These are phyloP conservation scores for Monosporascus sp. DNA, from an alignment of 2,329 filamentous ascomycete species.

Conservation along the genomic window DNA sequence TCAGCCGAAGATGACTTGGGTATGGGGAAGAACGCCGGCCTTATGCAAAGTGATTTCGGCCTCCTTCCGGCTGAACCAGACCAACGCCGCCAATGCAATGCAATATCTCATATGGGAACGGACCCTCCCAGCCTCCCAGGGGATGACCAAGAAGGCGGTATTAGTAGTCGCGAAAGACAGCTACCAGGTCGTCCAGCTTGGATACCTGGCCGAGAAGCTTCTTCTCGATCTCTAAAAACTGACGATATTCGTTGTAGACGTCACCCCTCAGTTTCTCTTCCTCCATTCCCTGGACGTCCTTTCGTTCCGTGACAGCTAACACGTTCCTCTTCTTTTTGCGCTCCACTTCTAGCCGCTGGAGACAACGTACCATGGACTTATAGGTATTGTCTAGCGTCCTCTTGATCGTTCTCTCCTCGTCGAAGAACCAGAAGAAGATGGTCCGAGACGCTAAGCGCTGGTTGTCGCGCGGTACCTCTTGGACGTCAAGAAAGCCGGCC, in stretches of 20 bases:
- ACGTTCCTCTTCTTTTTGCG: constrained; percentile 66
- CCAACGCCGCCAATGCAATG: constrained; percentile 20
- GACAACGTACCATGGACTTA: constrained; percentile 79
- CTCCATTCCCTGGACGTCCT: constrained; percentile 80
- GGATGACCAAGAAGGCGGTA: not conserved
- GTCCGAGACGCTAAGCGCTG: constrained; percentile 77
- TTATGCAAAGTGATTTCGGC: constrained; percentile 10
- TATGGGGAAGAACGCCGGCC: constrained; percentile 9
- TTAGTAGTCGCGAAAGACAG: constrained; percentile 75
- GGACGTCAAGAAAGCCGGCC: constrained; percentile 80
- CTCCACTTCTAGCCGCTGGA: constrained; percentile 77
- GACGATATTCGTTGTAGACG: constrained; percentile 61
- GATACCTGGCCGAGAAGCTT: constrained; percentile 74
- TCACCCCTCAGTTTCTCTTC: constrained; percentile 71
- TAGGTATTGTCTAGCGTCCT: constrained; percentile 77
- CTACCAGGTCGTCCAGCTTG: constrained; percentile 79
- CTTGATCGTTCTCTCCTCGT: constrained; percentile 64
- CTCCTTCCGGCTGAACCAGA: not conserved
- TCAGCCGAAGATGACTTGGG: not conserved
- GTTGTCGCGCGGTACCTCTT: constrained; percentile 89
- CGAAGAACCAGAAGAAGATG: constrained; percentile 89
- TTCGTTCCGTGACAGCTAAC: constrained; percentile 75
- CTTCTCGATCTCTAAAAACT: constrained; percentile 60
- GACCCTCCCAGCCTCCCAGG: not conserved
- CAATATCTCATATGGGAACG: constrained; percentile 1